A percentile compares a stretch with the other conserved stretches of the same genome.
phyloP scores from a whole-genome alignment of 208 protist genomes.

The Leishmania turanica region DNA sequence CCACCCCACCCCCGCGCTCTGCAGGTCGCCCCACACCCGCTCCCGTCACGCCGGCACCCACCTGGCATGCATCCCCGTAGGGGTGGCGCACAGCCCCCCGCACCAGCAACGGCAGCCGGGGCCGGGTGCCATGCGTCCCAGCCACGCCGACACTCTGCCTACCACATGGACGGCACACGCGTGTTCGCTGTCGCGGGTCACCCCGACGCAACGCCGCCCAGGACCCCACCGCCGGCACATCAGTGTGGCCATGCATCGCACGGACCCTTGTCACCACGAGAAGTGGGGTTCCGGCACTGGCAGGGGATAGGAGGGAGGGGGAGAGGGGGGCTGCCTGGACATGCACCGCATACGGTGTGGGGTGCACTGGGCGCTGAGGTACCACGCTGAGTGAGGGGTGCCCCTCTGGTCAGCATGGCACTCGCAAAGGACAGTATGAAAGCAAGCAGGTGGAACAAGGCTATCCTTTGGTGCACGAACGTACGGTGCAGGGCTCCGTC shows the following conservation, averaged over 20 bases:
- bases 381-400: neutral
- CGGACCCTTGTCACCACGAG: neutral
- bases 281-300: neutral
- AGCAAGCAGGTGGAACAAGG: neutral
- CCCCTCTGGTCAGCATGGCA: neutral
- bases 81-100: neutral
- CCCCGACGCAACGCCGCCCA: neutral
- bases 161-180: too few relatives aligned
- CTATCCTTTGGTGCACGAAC: neutral
- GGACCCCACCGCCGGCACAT: too few relatives aligned
- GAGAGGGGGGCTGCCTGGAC: too few relatives aligned
- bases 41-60: neutral
- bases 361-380: neutral
- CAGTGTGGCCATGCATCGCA: neutral
- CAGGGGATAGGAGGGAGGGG: neutral
- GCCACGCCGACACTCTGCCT: neutral
- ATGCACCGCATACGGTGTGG: neutral
- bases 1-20: neutral
- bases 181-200: too few relatives aligned
- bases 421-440: neutral
- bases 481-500: too few relatives aligned
- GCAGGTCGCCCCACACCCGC: neutral
- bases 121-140: neutral
- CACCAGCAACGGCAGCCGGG: neutral
- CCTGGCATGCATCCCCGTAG: neutral